These are phyloP conservation scores for Cutaneotrichosporon cutaneum DNA, from an alignment of 1,284 basidiomycete genomes.

Conservation along the genomic window DNA sequence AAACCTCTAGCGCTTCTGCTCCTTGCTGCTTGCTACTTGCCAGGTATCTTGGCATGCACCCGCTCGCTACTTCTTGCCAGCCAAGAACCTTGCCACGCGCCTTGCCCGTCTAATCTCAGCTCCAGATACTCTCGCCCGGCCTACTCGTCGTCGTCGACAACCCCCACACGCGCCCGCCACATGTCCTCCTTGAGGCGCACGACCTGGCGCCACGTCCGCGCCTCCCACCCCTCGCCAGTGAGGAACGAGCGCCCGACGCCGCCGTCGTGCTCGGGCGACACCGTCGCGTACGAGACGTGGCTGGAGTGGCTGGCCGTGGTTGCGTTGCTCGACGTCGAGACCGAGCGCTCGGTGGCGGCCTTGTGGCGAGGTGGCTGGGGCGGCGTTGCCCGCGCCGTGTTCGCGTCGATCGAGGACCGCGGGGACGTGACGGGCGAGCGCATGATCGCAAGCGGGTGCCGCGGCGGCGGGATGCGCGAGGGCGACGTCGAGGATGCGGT, in stretches of 20 bases:
- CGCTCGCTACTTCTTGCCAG: neutral
- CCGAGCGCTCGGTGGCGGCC: neutral
- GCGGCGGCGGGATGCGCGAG: conserved; percentile 1
- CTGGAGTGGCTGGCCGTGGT: neutral
- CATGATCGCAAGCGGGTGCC: conserved; percentile 7
- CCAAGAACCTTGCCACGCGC: conserved; percentile 1
- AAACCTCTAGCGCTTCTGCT: too few species aligned
- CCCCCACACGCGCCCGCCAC: conserved; percentile 80
- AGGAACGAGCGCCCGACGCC: conserved; percentile 19
- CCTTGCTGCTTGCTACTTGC: too few species aligned
- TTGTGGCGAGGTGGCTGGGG: neutral
- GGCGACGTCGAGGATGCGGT: neutral
- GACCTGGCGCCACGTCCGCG: conserved; percentile 81
- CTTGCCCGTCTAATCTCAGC: neutral
- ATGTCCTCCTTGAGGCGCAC: conserved; percentile 78
- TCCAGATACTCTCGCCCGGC: neutral
- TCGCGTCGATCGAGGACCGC: neutral
- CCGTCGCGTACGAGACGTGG: neutral
- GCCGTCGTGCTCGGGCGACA: neutral
- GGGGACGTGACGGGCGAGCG: neutral
- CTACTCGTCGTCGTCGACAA: conserved; percentile 18
- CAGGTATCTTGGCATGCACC: neutral
- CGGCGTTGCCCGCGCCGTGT: neutral
- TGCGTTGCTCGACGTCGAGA: neutral
- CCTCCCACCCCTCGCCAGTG: conserved; percentile 79